Percentiles rank a stretch among this genome's conserved stretches.
phyloP scores from a whole-genome alignment of 176 grass and related monocot species.

The Cymbopogon citratus region DNA sequence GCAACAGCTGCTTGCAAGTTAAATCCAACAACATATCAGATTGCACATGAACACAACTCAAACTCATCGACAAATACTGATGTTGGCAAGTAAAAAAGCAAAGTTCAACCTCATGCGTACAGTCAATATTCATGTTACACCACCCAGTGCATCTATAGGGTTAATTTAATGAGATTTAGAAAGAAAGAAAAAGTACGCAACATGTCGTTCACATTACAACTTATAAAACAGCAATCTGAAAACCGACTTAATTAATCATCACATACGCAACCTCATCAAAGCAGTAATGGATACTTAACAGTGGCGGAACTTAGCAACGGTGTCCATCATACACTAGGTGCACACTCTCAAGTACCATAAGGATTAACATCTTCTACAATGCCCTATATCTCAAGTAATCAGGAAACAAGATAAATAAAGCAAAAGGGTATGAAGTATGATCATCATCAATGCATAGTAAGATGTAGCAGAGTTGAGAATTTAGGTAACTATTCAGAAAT shows the following conservation, averaged over 20 bases:
- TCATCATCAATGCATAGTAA: background rate
- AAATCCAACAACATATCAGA: background rate
- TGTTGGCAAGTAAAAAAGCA: background rate
- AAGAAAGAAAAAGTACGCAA: background rate
- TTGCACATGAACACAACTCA: background rate
- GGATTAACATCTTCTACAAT: background rate
- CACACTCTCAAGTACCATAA: background rate
- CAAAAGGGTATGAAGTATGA: background rate
- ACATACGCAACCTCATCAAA: background rate
- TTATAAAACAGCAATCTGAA: background rate
- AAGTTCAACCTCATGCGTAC: background rate
- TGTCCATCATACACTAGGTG: background rate
- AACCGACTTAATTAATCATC: background rate
- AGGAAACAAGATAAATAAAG: background rate
- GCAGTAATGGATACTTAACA: background rate
- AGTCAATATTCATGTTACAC: background rate
- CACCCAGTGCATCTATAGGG: background rate
- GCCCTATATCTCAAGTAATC: background rate
- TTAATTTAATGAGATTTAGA: background rate
- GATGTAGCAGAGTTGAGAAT: background rate
- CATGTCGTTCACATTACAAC: background rate
- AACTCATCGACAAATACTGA: background rate
- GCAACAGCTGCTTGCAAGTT: conserved; percentile 47
- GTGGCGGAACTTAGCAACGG: background rate
- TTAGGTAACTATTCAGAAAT: background rate